Base-by-base conservation (phyloP, 2,329 filamentous ascomycete species). In the Exutisphaerella laricina region DNA sequence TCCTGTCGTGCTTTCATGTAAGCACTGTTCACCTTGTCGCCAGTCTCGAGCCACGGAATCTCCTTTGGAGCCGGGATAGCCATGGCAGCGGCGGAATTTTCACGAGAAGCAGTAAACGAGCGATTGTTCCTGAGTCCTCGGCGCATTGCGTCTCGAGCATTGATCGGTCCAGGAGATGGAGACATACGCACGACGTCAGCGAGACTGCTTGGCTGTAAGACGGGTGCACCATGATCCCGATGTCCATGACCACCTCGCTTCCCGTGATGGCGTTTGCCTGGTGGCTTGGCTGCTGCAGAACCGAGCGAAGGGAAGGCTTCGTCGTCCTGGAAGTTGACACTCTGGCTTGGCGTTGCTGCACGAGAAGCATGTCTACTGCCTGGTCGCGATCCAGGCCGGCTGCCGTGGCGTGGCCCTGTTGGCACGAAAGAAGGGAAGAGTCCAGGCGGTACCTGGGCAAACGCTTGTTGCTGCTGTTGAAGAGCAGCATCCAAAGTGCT, bases 171-270 rank as follows among this genome's bases (percentile, higher is more conserved):
- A n/a, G 88, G 88, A 5, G 88, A 88, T 1, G 90, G 88, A 4
- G 88, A 86, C 85, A 95, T 94, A 62, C 90, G 92, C 45, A 97
- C 88, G 45, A 97, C 84, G 65, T 97, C 92, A 25, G 90, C 90
- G 39, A 98, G 71, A 14, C 88, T 94, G 58, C 80, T 88, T 1
- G 88, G 82, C 59, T 80, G 88, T 25, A 70, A 73, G 47, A 78
- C 81, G 48, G 88, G 83, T 58, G 84, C 87, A 56, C 78, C 77
- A 5, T 70, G 69, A 58, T 83, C 83, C 8, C 64, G 60, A 48
- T 71, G 67, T 13, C 83, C 82, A 61, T 94, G 87, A 0, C 85
- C 85, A 34, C 87, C 87, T 45, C 89, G 80, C 67, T 95, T 96
- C 25, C 88, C 89, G 61, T 95, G 88, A 61, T 94, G 87, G 60